Evolutionary conservation across 495 filamentous ascomycete genomes (phyloP), one percentile per base, ranked within the genome.

Genomic region (Penicillium antarcticum): DNA sequence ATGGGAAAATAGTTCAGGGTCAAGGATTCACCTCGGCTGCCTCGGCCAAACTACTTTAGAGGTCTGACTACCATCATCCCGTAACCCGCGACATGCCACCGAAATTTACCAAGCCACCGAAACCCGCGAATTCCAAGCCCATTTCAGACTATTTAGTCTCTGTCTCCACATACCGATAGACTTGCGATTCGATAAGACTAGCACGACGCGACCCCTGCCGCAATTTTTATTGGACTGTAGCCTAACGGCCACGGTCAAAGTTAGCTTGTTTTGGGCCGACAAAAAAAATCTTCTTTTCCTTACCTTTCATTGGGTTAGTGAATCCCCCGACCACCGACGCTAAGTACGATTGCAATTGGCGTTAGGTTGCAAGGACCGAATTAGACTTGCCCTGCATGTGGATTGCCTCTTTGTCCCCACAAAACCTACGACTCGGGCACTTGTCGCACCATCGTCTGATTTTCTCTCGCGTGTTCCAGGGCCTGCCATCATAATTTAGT

Each of bases 391-490:
- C 23, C 44, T 37, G 49, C 40, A 55, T 54, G 58, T 59, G 59
- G 49, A 24, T 40, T 37, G 49, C 45, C 38, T 42, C 35, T 48
- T 48, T 26, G 16, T 35, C 45, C 29, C 32, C 49, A 33, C 26
- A 34, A 31, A n/a, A 50, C 35, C 53, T 49, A 12, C 52, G 48
- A 55, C 41, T 42, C 16, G 41, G 32, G 31, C 23, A 48, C 26
- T 19, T 57, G 55, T 62, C 52, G 48, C 59, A 62, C 59, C 56
- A 59, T 59, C 59, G 46, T 36, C 35, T 55, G 38, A 40, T 53
- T 42, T 45, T 48, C 47, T 21, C 35, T 50, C 41, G 47, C 34
- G 36, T 24, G 45, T 31, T 41, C 14, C 11, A 41, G 13, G 42
- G 39, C 19, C 45, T 52, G 13, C 33, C 35, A 40, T 45, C 26